phyloP scores from a whole-genome alignment of 2,329 filamentous ascomycete species.

The Fusarium circinatum region DNA sequence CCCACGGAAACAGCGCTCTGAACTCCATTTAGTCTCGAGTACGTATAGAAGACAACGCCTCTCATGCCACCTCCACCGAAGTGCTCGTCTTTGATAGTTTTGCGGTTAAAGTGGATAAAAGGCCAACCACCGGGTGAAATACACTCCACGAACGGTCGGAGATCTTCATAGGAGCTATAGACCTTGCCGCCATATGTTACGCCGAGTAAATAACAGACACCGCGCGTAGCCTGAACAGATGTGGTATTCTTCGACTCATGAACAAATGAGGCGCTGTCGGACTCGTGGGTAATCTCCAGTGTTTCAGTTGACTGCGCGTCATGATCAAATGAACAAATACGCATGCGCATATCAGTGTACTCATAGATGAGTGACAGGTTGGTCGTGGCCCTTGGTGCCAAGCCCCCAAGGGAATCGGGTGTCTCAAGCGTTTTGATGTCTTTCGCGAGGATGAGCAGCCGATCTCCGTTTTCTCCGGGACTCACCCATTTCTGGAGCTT shows the following conservation, averaged over 20 bases:
- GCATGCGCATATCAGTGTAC: not conserved
- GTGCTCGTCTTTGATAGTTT: not conserved
- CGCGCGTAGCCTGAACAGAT: accelerated
- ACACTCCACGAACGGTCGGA: not conserved
- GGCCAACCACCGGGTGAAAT: not conserved
- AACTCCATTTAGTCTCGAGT: not conserved
- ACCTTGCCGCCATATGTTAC: not conserved
- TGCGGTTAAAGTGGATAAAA: not conserved
- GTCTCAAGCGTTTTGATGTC: not conserved
- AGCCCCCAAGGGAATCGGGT: accelerated
- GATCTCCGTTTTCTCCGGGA: not conserved
- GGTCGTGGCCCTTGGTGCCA: accelerated
- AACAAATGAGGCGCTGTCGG: too few species aligned
- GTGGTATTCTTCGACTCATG: not conserved
- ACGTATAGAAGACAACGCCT: not conserved
- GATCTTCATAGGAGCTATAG: too few species aligned
- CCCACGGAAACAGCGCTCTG: not conserved
- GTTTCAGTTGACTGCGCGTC: not conserved
- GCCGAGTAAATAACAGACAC: not conserved
- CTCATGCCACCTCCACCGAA: not conserved
- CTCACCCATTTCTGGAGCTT: not conserved
- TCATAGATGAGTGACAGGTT: not conserved
- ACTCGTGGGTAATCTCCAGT: not conserved
- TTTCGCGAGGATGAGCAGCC: not conserved
- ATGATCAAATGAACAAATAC: not conserved